Percentiles rank a stretch among this genome's conserved stretches.
Conservation (phyloP, 73 alveolate species). For the Tetrahymena elliotti region DNA sequence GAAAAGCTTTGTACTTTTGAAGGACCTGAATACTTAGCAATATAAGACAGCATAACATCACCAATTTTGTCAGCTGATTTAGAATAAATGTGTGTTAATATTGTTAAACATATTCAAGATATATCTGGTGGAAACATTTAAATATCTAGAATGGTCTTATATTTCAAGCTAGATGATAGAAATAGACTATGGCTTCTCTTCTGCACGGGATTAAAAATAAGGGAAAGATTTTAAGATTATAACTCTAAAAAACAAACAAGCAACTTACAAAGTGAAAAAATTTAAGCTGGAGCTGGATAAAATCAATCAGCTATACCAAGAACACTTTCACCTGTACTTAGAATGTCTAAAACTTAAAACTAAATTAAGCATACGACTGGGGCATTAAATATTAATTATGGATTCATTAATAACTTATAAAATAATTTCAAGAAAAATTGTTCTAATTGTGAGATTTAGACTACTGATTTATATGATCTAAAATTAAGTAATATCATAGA, state of each 20-base stretch:
- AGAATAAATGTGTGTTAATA: conserved; percentile 60
- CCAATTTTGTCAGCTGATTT: conserved; percentile 74
- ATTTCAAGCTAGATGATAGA: conserved; percentile 65
- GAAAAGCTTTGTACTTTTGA: conserved; percentile 72
- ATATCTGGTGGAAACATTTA: conserved; percentile 70
- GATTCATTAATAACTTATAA: conserved; percentile 1
- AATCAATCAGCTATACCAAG: not conserved
- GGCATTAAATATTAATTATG: not conserved
- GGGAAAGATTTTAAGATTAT: conserved; percentile 10
- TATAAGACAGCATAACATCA: conserved; percentile 63
- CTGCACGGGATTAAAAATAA: conserved; percentile 60
- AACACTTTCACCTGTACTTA: not conserved
- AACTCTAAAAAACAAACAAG: not conserved
- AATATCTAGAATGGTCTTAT: conserved; percentile 71
- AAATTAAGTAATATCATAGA: conserved; percentile 6
- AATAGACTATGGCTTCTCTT: conserved; percentile 70
- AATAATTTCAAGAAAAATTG: conserved; percentile 9
- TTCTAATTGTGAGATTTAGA: conserved; percentile 23
- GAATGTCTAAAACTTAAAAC: not conserved
- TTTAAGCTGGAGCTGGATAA: not conserved
- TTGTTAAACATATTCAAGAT: conserved; percentile 65
- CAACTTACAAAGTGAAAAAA: not conserved
- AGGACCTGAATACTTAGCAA: conserved; percentile 72
- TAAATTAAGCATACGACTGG: not conserved
- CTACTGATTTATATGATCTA: conserved; percentile 8